phyloP scores from a whole-genome alignment of 208 protist species.

The Entamoeba histolytica region DNA sequence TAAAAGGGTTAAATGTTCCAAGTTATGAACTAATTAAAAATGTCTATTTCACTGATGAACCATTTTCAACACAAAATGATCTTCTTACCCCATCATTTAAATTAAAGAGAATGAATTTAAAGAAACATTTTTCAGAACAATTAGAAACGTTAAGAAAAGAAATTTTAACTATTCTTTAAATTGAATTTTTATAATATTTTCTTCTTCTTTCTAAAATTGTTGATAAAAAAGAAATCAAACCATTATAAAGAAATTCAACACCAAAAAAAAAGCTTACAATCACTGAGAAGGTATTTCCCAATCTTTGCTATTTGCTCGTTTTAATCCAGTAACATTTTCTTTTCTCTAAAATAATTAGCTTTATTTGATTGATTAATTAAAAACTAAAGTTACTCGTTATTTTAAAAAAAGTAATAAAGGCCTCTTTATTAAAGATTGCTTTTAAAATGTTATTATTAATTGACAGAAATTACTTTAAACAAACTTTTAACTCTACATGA shows the following conservation, averaged over 20 bases:
- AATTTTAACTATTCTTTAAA: no score
- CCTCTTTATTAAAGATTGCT: neutral
- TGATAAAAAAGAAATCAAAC: no score
- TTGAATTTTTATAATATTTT: no score
- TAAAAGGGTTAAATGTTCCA: neutral
- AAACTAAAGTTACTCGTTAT: no score
- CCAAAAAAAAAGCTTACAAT: no score
- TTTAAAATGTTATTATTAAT: no score
- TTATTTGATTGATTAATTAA: no score
- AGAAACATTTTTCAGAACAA: neutral
- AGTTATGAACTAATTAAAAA: neutral
- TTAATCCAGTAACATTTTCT: neutral
- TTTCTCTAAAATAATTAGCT: neutral
- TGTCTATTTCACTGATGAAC: neutral
- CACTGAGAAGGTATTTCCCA: neutral
- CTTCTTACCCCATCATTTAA: neutral
- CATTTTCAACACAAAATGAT: neutral
- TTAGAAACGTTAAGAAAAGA: neutral
- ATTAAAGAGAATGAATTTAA: neutral
- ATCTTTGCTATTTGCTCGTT: neutral
- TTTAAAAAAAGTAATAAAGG: no score
- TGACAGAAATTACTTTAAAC: neutral
- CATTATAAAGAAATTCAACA: no score
- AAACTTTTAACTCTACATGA: neutral
- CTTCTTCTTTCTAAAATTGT: no score